phyloP scores from a whole-genome alignment of 2,329 filamentous ascomycete genomes.

The Ophiostoma novo-ulmi region DNA sequence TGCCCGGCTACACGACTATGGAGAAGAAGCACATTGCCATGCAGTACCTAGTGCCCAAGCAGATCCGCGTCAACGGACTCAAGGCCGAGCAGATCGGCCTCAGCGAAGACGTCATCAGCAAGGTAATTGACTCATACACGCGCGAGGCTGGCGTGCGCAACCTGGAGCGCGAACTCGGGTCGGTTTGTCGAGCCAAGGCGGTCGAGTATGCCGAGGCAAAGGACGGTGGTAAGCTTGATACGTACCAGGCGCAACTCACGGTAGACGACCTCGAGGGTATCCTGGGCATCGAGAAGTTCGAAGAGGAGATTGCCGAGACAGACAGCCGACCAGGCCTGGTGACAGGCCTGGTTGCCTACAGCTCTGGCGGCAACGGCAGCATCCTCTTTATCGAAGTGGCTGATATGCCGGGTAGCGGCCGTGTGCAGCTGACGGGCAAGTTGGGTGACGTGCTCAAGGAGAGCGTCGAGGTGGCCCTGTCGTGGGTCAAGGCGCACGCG shows the following conservation, averaged over 20 bases:
- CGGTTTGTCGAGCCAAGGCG: slow-evolving; percentile 89
- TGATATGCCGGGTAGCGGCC: slow-evolving; percentile 89
- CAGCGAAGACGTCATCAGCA: slow-evolving; percentile 79
- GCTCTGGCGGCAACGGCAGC: slow-evolving; percentile 83
- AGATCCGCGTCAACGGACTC: slow-evolving; percentile 85
- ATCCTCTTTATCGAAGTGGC: slow-evolving; percentile 98
- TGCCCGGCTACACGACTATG: slow-evolving; percentile 92
- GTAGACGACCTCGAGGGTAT: slow-evolving; percentile 83
- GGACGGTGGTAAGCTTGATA: slow-evolving; percentile 61
- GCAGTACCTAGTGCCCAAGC: slow-evolving; percentile 92
- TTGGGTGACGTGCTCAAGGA: slow-evolving; percentile 96
- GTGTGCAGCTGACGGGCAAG: slow-evolving; percentile 92
- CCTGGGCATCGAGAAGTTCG: slow-evolving; percentile 85
- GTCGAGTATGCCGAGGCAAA: slow-evolving; percentile 90
- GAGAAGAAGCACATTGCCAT: slow-evolving; percentile 95
- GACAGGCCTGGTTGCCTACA: slow-evolving; percentile 92
- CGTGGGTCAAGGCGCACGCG: slow-evolving; percentile 95
- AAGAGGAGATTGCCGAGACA: slow-evolving; percentile 92
- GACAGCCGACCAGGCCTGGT: slow-evolving; percentile 81
- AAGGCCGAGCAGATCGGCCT: slow-evolving; percentile 68
- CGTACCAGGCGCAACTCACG: slow-evolving; percentile 69
- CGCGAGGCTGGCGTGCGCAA: slow-evolving; percentile 95
- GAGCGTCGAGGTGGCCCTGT: slow-evolving; percentile 89
- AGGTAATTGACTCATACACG: slow-evolving; percentile 94
- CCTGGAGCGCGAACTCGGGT: slow-evolving; percentile 89